Evolutionary conservation across 352 stramenopile genomes (phyloP), one percentile per base, ranked within the genome.

Genomic region (Phytophthora aleatoria): DNA sequence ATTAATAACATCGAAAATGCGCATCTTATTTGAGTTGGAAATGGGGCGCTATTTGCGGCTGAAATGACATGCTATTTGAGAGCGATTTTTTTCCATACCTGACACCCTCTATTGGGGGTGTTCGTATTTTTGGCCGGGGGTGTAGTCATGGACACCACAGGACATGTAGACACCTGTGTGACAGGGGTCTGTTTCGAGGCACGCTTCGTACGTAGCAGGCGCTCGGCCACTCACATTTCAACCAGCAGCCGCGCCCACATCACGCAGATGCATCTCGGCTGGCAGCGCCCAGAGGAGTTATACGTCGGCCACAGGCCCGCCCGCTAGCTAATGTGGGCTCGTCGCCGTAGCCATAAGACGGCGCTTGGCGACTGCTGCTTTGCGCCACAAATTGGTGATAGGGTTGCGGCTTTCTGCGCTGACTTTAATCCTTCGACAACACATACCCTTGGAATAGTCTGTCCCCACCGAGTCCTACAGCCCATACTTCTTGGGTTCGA

Each of bases 351-450:
- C 64, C 64, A 71, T 60, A 57, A 57, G 39, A 33, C 36, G 15
- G 41, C 8, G 20, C 11, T 50, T 33, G 52, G 42, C 45, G 56
- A 59, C 49, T 58, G 39, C 51, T 38, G 33, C 33, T 57, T 35
- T 61, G 49, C 48, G n/a, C 65, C 65, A 73, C 59, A 69, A 61
- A 55, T 52, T 52, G 9, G 13, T 31, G 36, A 45, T 51, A 42
- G 30, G 49, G 55, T 35, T 47, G 35, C 43, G 64, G 35, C 24
- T 57, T 13, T 51, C 16, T 52, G 6, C 26, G 48, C 67, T 74
- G 67, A 71, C 55, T 74, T 57, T 59, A 61, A 61, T 61, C 48
- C 65, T 73, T 48, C 27, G 58, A 69, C 33, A 73, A 55, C 12
- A n/a, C 43, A 62, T 73, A 69, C 0, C 65, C 49, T 53, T 48